These are phyloP conservation scores for Inosperma sp. DNA, from an alignment of 768 basidiomycete species.

Conservation along the genomic window DNA sequence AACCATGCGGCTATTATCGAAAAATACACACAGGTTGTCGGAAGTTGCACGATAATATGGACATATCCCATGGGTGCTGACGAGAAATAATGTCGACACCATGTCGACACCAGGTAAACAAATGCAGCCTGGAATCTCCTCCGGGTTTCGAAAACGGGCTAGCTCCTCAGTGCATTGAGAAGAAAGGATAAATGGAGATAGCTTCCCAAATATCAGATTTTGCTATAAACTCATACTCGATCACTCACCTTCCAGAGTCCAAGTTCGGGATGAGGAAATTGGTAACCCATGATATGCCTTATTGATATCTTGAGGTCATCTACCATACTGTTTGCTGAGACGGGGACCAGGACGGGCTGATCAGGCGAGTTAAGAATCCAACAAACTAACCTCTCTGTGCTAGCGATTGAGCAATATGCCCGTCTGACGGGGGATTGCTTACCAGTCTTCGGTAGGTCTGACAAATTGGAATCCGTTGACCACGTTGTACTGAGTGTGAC, in stretches of 20 bases:
- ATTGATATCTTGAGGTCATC: not conserved
- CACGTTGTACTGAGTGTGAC: not conserved
- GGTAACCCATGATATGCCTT: not conserved
- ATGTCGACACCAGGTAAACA: not conserved
- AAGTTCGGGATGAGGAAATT: conserved; percentile 1
- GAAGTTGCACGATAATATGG: conserved; percentile 1
- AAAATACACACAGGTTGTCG: not conserved
- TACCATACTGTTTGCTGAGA: not conserved
- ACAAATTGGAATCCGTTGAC: conserved; percentile 1
- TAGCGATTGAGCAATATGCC: not conserved
- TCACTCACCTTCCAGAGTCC: conserved; percentile 4
- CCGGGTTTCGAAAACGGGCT: conserved; percentile 1
- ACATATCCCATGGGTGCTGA: not conserved
- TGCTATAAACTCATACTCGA: not conserved
- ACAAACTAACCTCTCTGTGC: conserved; percentile 1
- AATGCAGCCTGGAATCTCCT: not conserved
- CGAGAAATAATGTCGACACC: not conserved
- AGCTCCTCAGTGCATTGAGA: not conserved
- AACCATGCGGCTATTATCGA: not conserved
- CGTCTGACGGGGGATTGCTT: not conserved
- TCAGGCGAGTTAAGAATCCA: not conserved
- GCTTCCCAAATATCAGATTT: not conserved
- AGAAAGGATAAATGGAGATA: not conserved
- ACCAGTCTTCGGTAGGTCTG: not conserved
- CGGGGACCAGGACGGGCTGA: not conserved